Evolutionary conservation across 163 green algal species (phyloP).

Genomic region (Scenedesmus sp.): DNA sequence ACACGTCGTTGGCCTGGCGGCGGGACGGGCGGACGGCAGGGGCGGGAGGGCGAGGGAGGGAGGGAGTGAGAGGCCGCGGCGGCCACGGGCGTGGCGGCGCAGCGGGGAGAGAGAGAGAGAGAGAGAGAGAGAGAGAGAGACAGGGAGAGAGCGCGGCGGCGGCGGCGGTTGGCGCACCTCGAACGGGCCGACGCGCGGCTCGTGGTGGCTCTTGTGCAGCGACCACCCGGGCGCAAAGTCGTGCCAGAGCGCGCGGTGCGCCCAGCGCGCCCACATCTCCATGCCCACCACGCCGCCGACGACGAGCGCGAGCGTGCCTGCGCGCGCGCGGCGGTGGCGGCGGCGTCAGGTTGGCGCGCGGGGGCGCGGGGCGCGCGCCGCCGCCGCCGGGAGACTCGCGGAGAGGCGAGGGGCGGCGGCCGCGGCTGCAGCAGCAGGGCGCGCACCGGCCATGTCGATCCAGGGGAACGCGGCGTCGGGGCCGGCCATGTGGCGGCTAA

Average conservation of each 20-base stretch:
- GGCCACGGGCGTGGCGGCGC: too few relatives aligned
- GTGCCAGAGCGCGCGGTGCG: conserved; percentile 95
- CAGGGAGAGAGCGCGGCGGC: background rate
- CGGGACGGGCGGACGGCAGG: background rate
- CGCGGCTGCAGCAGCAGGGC: too few relatives aligned
- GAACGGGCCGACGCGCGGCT: conserved; percentile 88
- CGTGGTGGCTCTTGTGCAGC: conserved; percentile 94
- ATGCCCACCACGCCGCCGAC: conserved; percentile 85
- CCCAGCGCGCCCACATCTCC: conserved; percentile 95
- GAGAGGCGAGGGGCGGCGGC: too few relatives aligned
- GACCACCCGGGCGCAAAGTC: conserved; percentile 81
- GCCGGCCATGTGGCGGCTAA: conserved; percentile 65
- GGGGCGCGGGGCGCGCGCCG: too few relatives aligned
- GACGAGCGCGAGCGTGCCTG: conserved; percentile 78
- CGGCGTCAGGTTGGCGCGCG: too few relatives aligned
- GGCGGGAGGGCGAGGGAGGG: background rate
- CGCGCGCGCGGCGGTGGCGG: too few relatives aligned
- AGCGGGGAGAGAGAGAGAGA: too few relatives aligned
- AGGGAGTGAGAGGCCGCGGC: background rate
- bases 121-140: background rate
- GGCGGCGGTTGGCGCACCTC: conserved; percentile 63
- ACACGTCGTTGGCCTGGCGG: conserved; percentile 85
- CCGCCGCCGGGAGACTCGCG: too few relatives aligned
- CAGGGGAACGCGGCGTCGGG: conserved; percentile 58
- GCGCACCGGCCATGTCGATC: conserved; percentile 67